A percentile compares a stretch with the other conserved stretches of the same genome.
These are phyloP conservation scores for Microsporum audouinii DNA, from an alignment of 2,329 filamentous ascomycete genomes.

Conservation along the genomic window DNA sequence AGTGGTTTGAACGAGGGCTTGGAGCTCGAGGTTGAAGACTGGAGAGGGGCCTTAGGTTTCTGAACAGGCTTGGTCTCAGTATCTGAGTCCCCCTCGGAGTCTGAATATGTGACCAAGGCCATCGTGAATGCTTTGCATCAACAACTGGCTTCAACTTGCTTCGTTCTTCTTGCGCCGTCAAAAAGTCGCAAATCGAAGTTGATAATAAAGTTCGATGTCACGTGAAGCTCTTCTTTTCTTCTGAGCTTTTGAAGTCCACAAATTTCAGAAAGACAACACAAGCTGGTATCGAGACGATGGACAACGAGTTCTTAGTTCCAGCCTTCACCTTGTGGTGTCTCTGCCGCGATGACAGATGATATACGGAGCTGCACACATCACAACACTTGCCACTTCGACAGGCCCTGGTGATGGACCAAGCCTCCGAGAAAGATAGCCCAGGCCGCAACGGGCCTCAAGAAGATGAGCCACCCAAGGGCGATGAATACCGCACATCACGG, in stretches of 20 bases:
- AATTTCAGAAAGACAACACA: not conserved
- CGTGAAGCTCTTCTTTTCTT: not conserved
- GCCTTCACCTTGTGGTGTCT: not conserved
- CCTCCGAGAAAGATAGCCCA: not conserved
- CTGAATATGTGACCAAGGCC: constrained; percentile 73
- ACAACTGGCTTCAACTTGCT: not conserved
- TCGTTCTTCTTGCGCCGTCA: not conserved
- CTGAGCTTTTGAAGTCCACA: too few relatives aligned
- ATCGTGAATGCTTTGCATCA: constrained; percentile 34
- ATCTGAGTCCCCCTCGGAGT: constrained; percentile 53
- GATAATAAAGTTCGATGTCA: not conserved
- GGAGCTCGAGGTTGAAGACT: constrained; percentile 6
- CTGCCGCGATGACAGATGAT: not conserved
- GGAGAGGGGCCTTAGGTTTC: constrained; percentile 7
- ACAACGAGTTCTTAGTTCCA: not conserved
- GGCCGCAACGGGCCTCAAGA: not conserved
- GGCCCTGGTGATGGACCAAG: not conserved
- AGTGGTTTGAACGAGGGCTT: constrained; percentile 56
- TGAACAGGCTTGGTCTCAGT: constrained; percentile 24
- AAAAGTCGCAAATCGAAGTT: not conserved
- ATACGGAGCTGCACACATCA: not conserved
- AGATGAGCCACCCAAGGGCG: not conserved
- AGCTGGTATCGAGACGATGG: not conserved
- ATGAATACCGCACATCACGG: constrained; percentile 15
- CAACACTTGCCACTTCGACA: not conserved